phyloP scores from a whole-genome alignment of 805 yeast species.

The Pichia manshurica region DNA sequence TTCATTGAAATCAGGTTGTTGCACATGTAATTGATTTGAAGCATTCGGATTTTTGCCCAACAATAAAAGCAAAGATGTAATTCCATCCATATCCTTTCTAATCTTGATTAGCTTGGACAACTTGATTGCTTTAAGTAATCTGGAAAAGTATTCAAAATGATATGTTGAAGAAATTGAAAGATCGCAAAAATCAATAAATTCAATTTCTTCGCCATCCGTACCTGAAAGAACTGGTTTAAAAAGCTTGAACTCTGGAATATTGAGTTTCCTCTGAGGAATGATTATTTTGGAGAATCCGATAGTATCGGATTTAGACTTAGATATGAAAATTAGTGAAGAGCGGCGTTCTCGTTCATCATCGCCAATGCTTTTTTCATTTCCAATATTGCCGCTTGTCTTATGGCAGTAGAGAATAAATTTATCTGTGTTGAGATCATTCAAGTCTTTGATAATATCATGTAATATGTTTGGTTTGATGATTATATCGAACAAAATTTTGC shows the following conservation, averaged over 20 bases:
- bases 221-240: slow-evolving; percentile 19
- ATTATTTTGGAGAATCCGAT: slow-evolving; percentile 64
- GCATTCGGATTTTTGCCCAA: slow-evolving; percentile 17
- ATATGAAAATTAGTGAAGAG: slow-evolving; percentile 46
- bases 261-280: slow-evolving; percentile 57
- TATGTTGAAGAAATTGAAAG: slow-evolving; percentile 40
- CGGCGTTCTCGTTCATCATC: too few relatives aligned
- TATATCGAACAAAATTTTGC: slow-evolving; percentile 43
- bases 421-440: slow-evolving; percentile 49
- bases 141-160: slow-evolving; percentile 43
- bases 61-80: slow-evolving; percentile 27
- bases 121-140: slow-evolving; percentile 42
- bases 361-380: slow-evolving; percentile 18
- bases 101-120: slow-evolving; percentile 49
- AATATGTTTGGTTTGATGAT: slow-evolving; percentile 48
- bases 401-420: slow-evolving; percentile 44
- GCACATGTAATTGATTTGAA: neutral
- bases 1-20: neutral
- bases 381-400: slow-evolving; percentile 11
- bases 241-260: slow-evolving; percentile 54
- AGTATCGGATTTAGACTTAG: slow-evolving; percentile 51
- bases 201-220: slow-evolving; percentile 6
- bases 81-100: slow-evolving; percentile 48
- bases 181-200: slow-evolving; percentile 10
- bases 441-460: slow-evolving; percentile 48